A percentile compares a stretch with the other conserved stretches of the same genome.
These are phyloP conservation scores for Entrophospora sp. DNA, from an alignment of 192 early-diverging fungal species.

Conservation along the genomic window DNA sequence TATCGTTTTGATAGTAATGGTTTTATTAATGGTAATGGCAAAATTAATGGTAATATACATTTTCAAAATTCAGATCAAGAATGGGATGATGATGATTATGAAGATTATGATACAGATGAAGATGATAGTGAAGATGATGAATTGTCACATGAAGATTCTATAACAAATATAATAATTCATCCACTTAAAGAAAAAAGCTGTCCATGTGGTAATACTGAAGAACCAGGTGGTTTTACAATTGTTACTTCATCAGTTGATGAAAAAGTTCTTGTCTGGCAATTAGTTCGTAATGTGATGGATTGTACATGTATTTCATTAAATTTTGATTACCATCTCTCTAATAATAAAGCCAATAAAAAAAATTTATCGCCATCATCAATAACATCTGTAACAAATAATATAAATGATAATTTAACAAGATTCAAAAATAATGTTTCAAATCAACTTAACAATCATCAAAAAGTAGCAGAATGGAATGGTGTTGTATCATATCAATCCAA, in stretches of 20 bases:
- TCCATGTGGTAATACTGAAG: slow-evolving; percentile 12
- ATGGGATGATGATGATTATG: not conserved
- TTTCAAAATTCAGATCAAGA: not conserved
- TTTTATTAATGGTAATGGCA: not conserved
- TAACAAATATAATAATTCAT: slow-evolving; percentile 17
- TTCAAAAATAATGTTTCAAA: not conserved
- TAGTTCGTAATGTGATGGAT: slow-evolving; percentile 12
- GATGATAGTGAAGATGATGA: not conserved
- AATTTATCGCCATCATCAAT: no score
- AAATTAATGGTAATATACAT: not conserved
- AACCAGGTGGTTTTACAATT: not conserved
- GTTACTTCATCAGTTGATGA: slow-evolving; percentile 10
- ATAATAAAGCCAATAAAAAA: no score
- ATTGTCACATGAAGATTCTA: not conserved
- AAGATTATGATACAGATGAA: not conserved
- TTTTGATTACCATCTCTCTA: no score
- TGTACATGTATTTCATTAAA: slow-evolving; percentile 11
- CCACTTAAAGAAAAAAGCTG: slow-evolving; percentile 13
- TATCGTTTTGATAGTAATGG: not conserved
- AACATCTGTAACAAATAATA: no score
- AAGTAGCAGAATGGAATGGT: slow-evolving; percentile 14
- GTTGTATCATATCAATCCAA: slow-evolving; percentile 8
- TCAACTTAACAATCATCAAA: no score
- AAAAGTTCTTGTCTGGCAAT: slow-evolving; percentile 14
- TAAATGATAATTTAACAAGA: no score